phyloP scores from a whole-genome alignment of 305 asterid genomes.

The Solanum hybrid region DNA sequence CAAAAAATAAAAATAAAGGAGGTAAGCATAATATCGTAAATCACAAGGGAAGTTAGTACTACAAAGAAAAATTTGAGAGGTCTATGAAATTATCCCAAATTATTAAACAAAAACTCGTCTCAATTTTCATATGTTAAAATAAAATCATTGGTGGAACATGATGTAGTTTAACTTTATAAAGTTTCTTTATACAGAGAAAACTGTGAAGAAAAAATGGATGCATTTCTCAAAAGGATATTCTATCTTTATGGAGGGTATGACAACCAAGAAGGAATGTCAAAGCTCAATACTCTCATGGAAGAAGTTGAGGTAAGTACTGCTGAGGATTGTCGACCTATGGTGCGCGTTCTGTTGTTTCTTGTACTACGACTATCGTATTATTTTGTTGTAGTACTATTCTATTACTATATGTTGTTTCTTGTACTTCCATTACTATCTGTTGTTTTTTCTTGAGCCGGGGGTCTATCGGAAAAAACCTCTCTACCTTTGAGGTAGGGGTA shows the following conservation, averaged over 20 bases:
- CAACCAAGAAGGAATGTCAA: slow-evolving; percentile 39
- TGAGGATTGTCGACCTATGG: not conserved
- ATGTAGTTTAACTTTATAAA: not conserved
- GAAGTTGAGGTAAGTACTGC: slow-evolving; percentile 29
- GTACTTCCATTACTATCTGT: not conserved
- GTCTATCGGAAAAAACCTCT: not conserved
- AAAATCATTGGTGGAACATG: not conserved
- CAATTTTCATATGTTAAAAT: not conserved
- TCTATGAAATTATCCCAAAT: not conserved
- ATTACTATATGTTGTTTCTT: not conserved
- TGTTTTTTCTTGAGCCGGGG: not conserved
- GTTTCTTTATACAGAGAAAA: slow-evolving; percentile 27
- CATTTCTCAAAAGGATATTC: slow-evolving; percentile 32
- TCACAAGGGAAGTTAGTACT: not conserved
- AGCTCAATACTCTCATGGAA: slow-evolving; percentile 34
- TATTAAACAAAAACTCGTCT: not conserved
- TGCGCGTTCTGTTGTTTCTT: not conserved
- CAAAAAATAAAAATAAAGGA: not conserved
- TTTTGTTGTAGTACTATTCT: not conserved
- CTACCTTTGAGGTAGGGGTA: not conserved
- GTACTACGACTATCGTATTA: not conserved
- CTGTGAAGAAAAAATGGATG: slow-evolving; percentile 31
- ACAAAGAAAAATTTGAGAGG: not conserved
- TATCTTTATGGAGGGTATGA: slow-evolving; percentile 37
- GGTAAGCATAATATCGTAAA: not conserved